Evolutionary conservation across 2,329 filamentous ascomycete species (phyloP).

Genomic region (Xylaria sp.): DNA sequence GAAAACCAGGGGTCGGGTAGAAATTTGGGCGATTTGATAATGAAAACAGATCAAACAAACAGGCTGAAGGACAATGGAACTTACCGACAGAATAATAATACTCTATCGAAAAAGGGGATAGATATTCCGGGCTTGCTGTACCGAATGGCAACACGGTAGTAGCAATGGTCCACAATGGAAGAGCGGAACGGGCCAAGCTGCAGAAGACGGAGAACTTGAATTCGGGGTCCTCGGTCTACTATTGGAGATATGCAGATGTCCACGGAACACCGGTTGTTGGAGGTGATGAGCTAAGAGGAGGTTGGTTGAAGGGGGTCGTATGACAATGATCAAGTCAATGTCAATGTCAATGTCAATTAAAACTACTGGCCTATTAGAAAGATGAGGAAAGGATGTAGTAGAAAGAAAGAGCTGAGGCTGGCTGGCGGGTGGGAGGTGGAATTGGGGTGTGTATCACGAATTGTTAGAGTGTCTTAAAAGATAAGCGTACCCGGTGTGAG

Average conservation of each 20-base stretch:
- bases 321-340: not conserved
- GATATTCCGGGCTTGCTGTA: conserved; percentile 20
- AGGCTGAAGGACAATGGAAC: conserved; percentile 32
- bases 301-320: not conserved
- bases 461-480: conserved; percentile 12
- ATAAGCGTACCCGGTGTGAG: conserved; percentile 15
- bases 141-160: conserved; percentile 22
- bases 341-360: conserved; percentile 7
- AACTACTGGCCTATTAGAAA: not conserved
- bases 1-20: conserved; percentile 25
- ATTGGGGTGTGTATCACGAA: conserved; percentile 1
- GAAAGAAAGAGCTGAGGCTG: conserved; percentile 11
- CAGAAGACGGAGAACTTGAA: conserved; percentile 17
- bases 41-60: conserved; percentile 18
- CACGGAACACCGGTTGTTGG: conserved; percentile 2
- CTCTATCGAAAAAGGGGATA: conserved; percentile 26
- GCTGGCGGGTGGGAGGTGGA: not conserved
- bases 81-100: conserved; percentile 32
- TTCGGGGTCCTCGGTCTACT: conserved; percentile 8
- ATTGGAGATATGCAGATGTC: conserved; percentile 20
- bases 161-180: conserved; percentile 19
- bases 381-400: not conserved
- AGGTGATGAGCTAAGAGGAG: not conserved
- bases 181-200: conserved; percentile 23
- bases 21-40: conserved; percentile 29